phyloP scores from a whole-genome alignment of 169 alveolate genomes.

The Perkinsus olseni region DNA sequence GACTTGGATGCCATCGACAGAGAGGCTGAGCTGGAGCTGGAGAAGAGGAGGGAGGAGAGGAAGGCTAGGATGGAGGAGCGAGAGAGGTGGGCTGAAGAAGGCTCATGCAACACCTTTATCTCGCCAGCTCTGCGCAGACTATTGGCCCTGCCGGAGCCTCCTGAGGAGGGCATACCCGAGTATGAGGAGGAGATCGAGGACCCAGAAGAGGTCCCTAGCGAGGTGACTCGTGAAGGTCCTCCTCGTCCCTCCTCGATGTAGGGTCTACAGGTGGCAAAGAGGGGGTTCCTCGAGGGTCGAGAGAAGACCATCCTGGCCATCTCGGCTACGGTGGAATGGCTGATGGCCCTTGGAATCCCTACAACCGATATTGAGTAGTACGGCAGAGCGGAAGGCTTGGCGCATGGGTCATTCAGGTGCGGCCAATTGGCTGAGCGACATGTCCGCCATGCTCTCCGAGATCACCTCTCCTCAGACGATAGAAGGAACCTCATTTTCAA shows the following conservation, averaged over 20 bases:
- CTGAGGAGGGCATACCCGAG: neutral
- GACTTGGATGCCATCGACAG: neutral
- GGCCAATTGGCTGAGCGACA: neutral
- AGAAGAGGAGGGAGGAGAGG: neutral
- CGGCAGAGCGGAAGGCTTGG: too few species aligned
- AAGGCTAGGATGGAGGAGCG: neutral
- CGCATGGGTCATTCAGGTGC: neutral
- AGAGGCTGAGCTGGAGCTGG: neutral
- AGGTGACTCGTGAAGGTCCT: neutral
- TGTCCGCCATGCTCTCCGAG: neutral
- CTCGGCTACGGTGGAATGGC: neutral
- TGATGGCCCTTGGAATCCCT: neutral
- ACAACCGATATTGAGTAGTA: neutral
- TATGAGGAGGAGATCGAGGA: neutral
- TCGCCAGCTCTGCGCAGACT: neutral
- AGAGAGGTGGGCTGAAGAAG: neutral
- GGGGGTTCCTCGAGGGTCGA: neutral
- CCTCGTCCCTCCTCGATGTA: too few species aligned
- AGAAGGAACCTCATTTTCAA: neutral
- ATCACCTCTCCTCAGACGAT: neutral
- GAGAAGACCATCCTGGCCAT: neutral
- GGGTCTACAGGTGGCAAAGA: neutral
- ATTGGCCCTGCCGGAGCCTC: neutral
- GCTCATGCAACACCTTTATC: neutral
- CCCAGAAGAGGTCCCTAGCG: neutral